phyloP scores from a whole-genome alignment of 129 eudicot species.

The Apium graveolens region DNA sequence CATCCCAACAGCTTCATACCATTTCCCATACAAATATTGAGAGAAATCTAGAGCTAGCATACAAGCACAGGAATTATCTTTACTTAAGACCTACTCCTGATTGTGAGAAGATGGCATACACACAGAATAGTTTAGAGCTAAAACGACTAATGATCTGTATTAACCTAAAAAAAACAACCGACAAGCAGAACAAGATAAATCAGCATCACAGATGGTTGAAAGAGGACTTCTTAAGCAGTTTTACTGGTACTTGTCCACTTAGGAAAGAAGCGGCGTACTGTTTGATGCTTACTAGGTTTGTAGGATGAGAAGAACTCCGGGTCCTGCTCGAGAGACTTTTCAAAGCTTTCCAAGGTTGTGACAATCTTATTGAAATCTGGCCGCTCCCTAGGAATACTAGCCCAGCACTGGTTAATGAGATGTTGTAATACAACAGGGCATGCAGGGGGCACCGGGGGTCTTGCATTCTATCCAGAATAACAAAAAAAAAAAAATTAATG shows the following conservation, averaged over 20 bases:
- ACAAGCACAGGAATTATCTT: conserved; percentile 3
- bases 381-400: conserved; percentile 64
- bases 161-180: conserved; percentile 16
- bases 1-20: neutral
- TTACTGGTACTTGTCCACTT: conserved; percentile 36
- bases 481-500: no score
- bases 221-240: conserved; percentile 4
- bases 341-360: conserved; percentile 43
- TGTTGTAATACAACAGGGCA: conserved; percentile 62
- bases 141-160: neutral
- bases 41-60: conserved; percentile 16
- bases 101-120: neutral
- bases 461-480: conserved; percentile 51
- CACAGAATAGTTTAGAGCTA: neutral
- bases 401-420: conserved; percentile 79
- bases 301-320: conserved; percentile 52
- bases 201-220: conserved; percentile 19
- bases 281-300: conserved; percentile 26
- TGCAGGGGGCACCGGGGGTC: conserved; percentile 75
- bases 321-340: conserved; percentile 49
- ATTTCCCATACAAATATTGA: conserved; percentile 15
- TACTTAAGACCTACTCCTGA: conserved; percentile 1
- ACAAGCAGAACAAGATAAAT: conserved; percentile 20
- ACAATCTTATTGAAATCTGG: conserved; percentile 75
- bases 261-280: conserved; percentile 34